Evolutionary conservation across 2,329 filamentous ascomycete genomes (phyloP), one percentile per base, ranked within the genome.

Genomic region (Trichoderma breve): DNA sequence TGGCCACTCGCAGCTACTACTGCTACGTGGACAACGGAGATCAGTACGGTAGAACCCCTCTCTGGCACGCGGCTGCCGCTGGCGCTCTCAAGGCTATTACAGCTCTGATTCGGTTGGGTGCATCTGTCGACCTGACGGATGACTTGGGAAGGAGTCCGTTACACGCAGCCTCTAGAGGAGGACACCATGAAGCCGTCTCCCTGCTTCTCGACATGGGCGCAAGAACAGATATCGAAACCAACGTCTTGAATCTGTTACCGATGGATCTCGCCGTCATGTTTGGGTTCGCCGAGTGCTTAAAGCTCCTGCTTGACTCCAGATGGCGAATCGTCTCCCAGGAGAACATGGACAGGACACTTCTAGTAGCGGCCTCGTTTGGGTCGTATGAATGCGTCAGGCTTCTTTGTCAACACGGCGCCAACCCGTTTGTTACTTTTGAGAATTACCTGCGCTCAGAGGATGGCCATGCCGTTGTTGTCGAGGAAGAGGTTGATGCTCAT

Each of bases 211-310:
- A 43, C 3, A 26, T 47, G 5, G 30, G 65, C 8, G 63, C 65
- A n/a, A 51, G 34, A n/a, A 24, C 39, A 26, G 55, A 70, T 14
- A 61, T 24, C 6, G 43, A 72, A 65, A 69, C 64, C 6, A 55
- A 55, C 39, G 15, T 32, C 9, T 18, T 72, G 3, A 55, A 14
- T n/a, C 15, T 63, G 12, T 34, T 68, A n/a, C 71, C 71, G 4
- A 72, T 72, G 65, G 65, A 72, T 12, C 67, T 69, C 34, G 65
- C 71, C 6, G 71, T 34, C 43, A 72, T 72, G 55, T 72, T 63
- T 47, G 71, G 71, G 36, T 68, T 58, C n/a, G 6, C 5, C 28
- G 55, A 63, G 11, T 72, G 71, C 21, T 32, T 72, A n/a, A 15
- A 32, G 21, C 24, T 32, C n/a, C 60, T 72, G 1, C 24, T 70